phyloP scores from a whole-genome alignment of 306 rosid genomes.

The Prinsepia uniflora region DNA sequence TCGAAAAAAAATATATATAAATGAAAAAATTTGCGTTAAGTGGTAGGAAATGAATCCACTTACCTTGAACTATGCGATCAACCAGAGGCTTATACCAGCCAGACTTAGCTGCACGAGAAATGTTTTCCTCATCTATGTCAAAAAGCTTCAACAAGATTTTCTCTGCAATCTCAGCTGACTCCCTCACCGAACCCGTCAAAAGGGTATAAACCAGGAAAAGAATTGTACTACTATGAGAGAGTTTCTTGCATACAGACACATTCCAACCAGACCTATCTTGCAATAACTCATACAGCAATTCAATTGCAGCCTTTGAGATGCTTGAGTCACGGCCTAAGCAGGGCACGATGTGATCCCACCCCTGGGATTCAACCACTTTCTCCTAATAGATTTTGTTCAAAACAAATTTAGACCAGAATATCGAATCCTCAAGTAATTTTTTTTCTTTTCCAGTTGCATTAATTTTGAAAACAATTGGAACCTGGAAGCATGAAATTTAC shows the following conservation, averaged over 20 bases:
- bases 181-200: constrained; percentile 37
- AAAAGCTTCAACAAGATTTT: constrained; percentile 59
- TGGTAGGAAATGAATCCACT: constrained; percentile 20
- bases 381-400: constrained; percentile 40
- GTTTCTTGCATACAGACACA: constrained; percentile 49
- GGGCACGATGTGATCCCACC: constrained; percentile 60
- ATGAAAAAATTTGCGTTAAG: background rate
- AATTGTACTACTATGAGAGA: constrained; percentile 48
- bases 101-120: constrained; percentile 51
- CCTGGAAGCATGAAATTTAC: constrained; percentile 25
- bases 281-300: constrained; percentile 58
- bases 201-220: constrained; percentile 47
- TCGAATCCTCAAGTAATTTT: background rate
- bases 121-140: constrained; percentile 51
- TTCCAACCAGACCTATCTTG: constrained; percentile 69
- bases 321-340: constrained; percentile 53
- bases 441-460: background rate
- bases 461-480: background rate
- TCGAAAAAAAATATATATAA: background rate
- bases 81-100: constrained; percentile 80
- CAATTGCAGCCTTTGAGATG: constrained; percentile 59
- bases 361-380: constrained; percentile 47
- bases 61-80: constrained; percentile 57
- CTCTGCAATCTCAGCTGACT: constrained; percentile 60
- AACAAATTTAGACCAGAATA: constrained; percentile 13